Conservation (phyloP, 2,329 filamentous ascomycete species). For the Cryphonectria japonica region DNA sequence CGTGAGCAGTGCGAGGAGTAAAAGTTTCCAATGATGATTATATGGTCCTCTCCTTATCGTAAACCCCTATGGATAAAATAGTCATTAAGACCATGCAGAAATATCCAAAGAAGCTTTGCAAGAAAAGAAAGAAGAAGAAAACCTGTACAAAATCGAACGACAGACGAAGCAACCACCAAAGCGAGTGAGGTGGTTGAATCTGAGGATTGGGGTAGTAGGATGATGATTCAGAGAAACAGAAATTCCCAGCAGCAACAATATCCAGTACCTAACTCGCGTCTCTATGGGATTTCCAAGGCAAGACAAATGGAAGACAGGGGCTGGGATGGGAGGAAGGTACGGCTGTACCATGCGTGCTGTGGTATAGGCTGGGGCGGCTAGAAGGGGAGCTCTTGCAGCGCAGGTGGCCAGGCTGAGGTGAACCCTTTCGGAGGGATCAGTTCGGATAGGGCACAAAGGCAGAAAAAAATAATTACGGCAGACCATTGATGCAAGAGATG, state of each 20-base stretch:
- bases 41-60: conserved; percentile 21
- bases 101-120: conserved; percentile 13
- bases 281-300: not conserved
- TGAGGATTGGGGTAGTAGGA: conserved; percentile 7
- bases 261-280: not conserved
- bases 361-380: conserved; percentile 4
- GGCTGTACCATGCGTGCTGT: not conserved
- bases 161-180: conserved; percentile 52
- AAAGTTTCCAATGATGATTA: conserved; percentile 14
- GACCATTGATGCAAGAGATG: conserved; percentile 11
- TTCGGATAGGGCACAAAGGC: conserved; percentile 2
- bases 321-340: not conserved
- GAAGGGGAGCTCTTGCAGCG: not conserved
- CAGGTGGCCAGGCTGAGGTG: not conserved
- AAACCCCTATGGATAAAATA: conserved; percentile 18
- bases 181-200: conserved; percentile 58
- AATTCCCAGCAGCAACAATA: conserved; percentile 2
- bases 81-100: conserved; percentile 1
- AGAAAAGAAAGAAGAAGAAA: conserved; percentile 32
- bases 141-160: conserved; percentile 41
- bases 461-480: conserved; percentile 30
- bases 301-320: not conserved
- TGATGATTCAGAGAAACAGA: conserved; percentile 2
- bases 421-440: conserved; percentile 3
- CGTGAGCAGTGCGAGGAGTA: conserved; percentile 34